Conservation (phyloP, 1,284 basidiomycete species). For the Tilletiaria anomala region DNA sequence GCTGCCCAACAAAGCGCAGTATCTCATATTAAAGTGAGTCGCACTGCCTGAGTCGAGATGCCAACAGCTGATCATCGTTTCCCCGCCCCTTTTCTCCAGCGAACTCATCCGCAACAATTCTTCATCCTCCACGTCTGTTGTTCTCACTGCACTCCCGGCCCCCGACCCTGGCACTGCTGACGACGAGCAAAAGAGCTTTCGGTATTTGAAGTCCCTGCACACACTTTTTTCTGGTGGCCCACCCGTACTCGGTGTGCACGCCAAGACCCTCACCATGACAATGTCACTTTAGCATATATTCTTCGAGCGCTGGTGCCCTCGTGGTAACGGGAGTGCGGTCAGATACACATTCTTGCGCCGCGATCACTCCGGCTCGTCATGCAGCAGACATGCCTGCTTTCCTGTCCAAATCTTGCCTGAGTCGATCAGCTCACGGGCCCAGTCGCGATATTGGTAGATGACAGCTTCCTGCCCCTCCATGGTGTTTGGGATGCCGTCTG, state of each 20-base stretch:
- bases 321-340: no score
- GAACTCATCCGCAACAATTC: constrained; percentile 34
- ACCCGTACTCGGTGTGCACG: constrained; percentile 6
- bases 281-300: no score
- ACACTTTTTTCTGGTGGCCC: constrained; percentile 29
- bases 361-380: no score
- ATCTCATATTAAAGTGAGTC: constrained; percentile 30
- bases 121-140: constrained; percentile 23
- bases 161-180: constrained; percentile 30
- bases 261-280: background rate
- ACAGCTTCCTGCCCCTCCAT: no score
- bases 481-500: no score
- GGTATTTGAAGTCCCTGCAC: constrained; percentile 33
- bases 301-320: no score
- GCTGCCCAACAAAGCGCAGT: constrained; percentile 36
- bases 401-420: no score
- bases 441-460: no score
- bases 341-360: no score
- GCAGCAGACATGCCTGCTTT: no score
- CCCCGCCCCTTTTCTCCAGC: background rate
- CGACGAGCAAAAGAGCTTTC: constrained; percentile 14
- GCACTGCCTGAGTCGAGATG: background rate
- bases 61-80: background rate
- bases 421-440: no score
- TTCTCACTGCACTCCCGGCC: constrained; percentile 34